Evolutionary conservation across 2,329 filamentous ascomycete genomes (phyloP).

Genomic region (Diaporthe sp.): DNA sequence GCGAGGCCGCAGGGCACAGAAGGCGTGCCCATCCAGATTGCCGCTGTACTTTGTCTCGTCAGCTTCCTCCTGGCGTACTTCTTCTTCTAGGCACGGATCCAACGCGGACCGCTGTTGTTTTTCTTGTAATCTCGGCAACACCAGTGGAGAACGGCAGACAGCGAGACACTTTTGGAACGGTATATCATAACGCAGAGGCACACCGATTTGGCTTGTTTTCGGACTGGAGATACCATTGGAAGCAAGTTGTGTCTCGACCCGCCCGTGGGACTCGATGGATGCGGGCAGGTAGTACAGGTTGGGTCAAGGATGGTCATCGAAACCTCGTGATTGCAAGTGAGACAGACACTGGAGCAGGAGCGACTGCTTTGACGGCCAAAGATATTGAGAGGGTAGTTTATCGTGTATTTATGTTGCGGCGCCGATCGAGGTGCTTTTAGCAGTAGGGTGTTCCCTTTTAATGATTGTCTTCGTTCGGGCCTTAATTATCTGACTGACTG

Average conservation of each 20-base stretch:
- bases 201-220: background rate
- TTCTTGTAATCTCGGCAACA: background rate
- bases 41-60: slow-evolving; percentile 84
- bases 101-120: background rate
- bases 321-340: background rate
- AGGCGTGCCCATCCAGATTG: slow-evolving; percentile 88
- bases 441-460: slow-evolving; percentile 17
- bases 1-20: slow-evolving; percentile 66
- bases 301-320: background rate
- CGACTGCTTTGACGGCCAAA: slow-evolving; percentile 1
- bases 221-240: slow-evolving; percentile 28
- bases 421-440: background rate
- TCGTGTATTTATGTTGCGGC: slow-evolving; percentile 24
- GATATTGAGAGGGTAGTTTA: slow-evolving; percentile 4
- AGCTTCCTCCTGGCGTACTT: slow-evolving; percentile 96
- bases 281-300: background rate
- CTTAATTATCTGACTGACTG: background rate
- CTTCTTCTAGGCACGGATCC: slow-evolving; percentile 76
- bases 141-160: background rate
- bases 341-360: background rate
- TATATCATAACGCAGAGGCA: background rate
- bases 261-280: background rate
- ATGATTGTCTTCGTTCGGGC: slow-evolving; percentile 3
- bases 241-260: background rate
- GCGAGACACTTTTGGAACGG: background rate